These are phyloP conservation scores for Hanseniaspora pseudoguilliermondii DNA, from an alignment of 805 yeast genomes.

Conservation along the genomic window DNA sequence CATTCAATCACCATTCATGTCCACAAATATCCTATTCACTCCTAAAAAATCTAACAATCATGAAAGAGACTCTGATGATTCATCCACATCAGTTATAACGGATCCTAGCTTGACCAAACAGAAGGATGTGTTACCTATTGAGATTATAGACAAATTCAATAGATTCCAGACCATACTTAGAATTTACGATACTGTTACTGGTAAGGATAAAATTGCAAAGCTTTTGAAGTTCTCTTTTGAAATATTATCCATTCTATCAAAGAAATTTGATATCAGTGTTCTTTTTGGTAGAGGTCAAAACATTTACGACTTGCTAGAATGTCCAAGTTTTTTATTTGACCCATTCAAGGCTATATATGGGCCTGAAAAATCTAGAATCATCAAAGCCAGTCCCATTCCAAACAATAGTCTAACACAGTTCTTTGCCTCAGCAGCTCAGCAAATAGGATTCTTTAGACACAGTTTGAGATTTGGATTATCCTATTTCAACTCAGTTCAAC, in stretches of 20 bases:
- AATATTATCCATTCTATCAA: slow-evolving; percentile 37
- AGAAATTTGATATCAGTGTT: slow-evolving; percentile 13
- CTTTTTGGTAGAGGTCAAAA: slow-evolving; percentile 22
- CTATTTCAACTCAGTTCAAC: slow-evolving; percentile 41
- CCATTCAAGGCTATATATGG: slow-evolving; percentile 19
- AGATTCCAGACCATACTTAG: slow-evolving; percentile 32
- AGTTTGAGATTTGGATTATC: slow-evolving; percentile 57
- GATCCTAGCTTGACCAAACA: background rate
- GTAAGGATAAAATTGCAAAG: slow-evolving; percentile 63
- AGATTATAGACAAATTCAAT: background rate
- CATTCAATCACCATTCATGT: background rate
- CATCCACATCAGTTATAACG: background rate
- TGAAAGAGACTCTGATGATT: background rate
- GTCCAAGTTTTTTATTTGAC: slow-evolving; percentile 18
- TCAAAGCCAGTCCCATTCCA: slow-evolving; percentile 26
- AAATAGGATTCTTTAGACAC: slow-evolving; percentile 47
- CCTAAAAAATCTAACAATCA: background rate
- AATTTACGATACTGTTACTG: slow-evolving; percentile 43
- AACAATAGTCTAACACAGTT: slow-evolving; percentile 17
- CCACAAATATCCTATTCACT: background rate
- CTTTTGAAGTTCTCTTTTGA: slow-evolving; percentile 47
- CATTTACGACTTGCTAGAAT: slow-evolving; percentile 20
- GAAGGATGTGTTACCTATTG: background rate
- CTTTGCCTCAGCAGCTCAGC: slow-evolving; percentile 33
- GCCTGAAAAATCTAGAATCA: slow-evolving; percentile 21